Evolutionary conservation across 306 rosid species (phyloP).

Genomic region (Cucurbita moschata): DNA sequence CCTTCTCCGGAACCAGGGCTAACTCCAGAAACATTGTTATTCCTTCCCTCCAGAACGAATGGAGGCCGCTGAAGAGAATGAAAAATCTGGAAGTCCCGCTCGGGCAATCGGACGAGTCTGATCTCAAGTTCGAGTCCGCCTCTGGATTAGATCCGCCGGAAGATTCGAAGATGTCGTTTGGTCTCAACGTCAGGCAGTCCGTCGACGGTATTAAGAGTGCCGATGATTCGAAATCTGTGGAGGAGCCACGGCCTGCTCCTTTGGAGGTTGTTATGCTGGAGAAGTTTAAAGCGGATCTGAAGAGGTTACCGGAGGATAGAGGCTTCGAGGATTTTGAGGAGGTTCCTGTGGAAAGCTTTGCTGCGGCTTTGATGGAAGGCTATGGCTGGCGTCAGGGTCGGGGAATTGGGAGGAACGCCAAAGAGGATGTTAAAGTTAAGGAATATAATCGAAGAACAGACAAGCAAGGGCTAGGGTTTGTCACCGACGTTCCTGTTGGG

Average conservation of each 20-base stretch:
- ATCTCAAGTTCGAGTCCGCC: constrained; percentile 26
- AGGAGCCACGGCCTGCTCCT: neutral
- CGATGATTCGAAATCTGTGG: neutral
- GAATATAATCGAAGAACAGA: constrained; percentile 34
- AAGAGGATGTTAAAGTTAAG: constrained; percentile 49
- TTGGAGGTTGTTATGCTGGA: constrained; percentile 22
- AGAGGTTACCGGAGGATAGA: constrained; percentile 41
- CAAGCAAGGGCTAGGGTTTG: constrained; percentile 67
- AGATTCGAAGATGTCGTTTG: constrained; percentile 29
- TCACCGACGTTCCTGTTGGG: constrained; percentile 8
- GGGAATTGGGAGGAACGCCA: constrained; percentile 67
- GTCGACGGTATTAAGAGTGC: neutral
- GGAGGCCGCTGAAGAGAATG: constrained; percentile 22
- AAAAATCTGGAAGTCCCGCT: constrained; percentile 25
- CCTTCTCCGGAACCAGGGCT: constrained; percentile 7
- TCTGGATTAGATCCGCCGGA: constrained; percentile 6
- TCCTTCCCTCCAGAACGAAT: constrained; percentile 18
- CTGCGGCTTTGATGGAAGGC: constrained; percentile 61
- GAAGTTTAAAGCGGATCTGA: constrained; percentile 43
- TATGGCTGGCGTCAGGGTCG: constrained; percentile 78
- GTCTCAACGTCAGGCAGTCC: constrained; percentile 36
- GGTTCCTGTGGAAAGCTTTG: constrained; percentile 66
- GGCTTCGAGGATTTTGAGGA: constrained; percentile 61
- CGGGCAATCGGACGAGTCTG: constrained; percentile 9
- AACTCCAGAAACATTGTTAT: constrained; percentile 8